phyloP scores from a whole-genome alignment of 2,329 filamentous ascomycete genomes.

The Fusarium caatingaense region DNA sequence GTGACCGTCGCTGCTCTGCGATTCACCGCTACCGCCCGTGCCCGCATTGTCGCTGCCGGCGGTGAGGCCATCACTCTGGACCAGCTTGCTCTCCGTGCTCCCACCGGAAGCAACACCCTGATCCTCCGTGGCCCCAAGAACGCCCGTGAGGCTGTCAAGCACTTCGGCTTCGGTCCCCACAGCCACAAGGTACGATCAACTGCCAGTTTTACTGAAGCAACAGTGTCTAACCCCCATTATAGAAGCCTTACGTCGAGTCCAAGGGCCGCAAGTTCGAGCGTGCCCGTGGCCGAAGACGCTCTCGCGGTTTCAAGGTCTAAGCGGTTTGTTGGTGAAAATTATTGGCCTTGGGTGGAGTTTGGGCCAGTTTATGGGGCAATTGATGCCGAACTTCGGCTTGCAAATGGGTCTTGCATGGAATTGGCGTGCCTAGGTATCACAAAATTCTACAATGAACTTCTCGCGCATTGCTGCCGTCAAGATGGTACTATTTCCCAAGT shows the following conservation, averaged over 20 bases:
- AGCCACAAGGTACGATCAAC: slow-evolving; percentile 82
- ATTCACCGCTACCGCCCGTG: slow-evolving; percentile 96
- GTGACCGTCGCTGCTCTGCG: slow-evolving; percentile 92
- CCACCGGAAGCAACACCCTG: slow-evolving; percentile 96
- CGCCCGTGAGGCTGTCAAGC: slow-evolving; percentile 96
- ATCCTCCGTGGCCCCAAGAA: slow-evolving; percentile 99
- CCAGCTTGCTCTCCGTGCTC: slow-evolving; percentile 94
- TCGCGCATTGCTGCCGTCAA: slow-evolving; percentile 43
- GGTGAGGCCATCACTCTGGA: slow-evolving; percentile 96
- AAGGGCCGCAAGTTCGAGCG: slow-evolving; percentile 99
- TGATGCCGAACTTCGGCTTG: slow-evolving; percentile 48
- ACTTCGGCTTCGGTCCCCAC: slow-evolving; percentile 99
- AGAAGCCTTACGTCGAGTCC: slow-evolving; percentile 97
- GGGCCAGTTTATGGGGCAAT: slow-evolving; percentile 45
- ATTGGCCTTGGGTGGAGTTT: slow-evolving; percentile 46
- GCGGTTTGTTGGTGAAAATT: slow-evolving; percentile 48
- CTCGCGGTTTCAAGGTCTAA: slow-evolving; percentile 99
- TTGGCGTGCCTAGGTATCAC: slow-evolving; percentile 63
- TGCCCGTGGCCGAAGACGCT: slow-evolving; percentile 98
- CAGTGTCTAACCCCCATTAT: slow-evolving; percentile 50
- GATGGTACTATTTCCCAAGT: slow-evolving; percentile 34
- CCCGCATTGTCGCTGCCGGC: slow-evolving; percentile 91
- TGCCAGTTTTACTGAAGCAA: not conserved
- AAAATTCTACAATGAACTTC: slow-evolving; percentile 52
- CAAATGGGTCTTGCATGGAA: slow-evolving; percentile 55